Conservation (phyloP, 208 protist species). For the Vickermania spadyakhi region DNA sequence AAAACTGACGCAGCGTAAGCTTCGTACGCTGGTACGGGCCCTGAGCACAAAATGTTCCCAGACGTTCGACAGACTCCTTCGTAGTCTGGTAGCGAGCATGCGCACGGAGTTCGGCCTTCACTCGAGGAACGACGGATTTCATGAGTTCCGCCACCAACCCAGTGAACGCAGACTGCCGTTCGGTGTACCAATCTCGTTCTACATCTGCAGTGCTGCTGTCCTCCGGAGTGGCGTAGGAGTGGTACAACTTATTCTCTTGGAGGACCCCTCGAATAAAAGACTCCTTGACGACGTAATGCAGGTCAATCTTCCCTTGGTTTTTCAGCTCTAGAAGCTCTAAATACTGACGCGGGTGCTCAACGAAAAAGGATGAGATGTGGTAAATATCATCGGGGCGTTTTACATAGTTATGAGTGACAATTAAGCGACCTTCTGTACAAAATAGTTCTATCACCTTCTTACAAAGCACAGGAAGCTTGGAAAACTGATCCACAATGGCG, state of each 20-base stretch:
- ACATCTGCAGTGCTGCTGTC: conserved; percentile 1
- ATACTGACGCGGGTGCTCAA: conserved; percentile 58
- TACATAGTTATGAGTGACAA: conserved; percentile 52
- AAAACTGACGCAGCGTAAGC: conserved; percentile 43
- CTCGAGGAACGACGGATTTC: conserved; percentile 39
- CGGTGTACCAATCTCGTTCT: conserved; percentile 46
- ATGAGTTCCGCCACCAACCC: conserved; percentile 46
- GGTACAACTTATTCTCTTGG: conserved; percentile 47
- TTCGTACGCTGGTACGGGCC: conserved; percentile 60
- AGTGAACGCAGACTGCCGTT: conserved; percentile 48
- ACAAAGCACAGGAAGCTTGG: conserved; percentile 50
- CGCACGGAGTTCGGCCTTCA: conserved; percentile 48
- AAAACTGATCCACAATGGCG: conserved; percentile 73
- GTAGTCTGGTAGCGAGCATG: conserved; percentile 38
- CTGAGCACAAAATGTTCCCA: conserved; percentile 45
- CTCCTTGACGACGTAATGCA: conserved; percentile 69
- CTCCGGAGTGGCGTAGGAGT: conserved; percentile 2
- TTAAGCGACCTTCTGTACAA: conserved; percentile 65
- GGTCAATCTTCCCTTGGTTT: conserved; percentile 38
- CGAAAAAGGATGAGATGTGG: conserved; percentile 62
- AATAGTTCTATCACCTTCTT: conserved; percentile 64
- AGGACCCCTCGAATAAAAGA: conserved; percentile 53
- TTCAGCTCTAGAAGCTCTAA: conserved; percentile 65
- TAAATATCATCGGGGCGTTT: conserved; percentile 45
- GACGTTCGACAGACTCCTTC: conserved; percentile 24